Base-by-base conservation (phyloP, 1,284 basidiomycete genomes). In the Puccinia polysora region DNA sequence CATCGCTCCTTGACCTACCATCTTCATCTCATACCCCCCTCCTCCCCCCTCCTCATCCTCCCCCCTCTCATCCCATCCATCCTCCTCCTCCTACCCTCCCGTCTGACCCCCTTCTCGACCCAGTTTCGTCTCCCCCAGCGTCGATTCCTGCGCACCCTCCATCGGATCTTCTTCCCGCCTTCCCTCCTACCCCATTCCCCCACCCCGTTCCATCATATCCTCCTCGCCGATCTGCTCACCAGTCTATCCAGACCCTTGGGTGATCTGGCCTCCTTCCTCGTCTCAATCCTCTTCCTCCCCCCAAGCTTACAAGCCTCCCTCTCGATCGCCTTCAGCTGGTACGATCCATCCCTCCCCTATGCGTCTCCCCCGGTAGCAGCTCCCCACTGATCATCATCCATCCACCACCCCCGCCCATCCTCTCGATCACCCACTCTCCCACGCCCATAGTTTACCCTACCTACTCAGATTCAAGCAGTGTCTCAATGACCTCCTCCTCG, bases 181-280 rank as follows among this genome's bases (percentile, higher is more conserved):
- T 43, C 7, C 2, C n/a, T 18, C 3, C 28, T 20, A 20, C 28
- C 18, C 0, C 12, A 53, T n/a, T 36, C 23, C 4, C 47, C n/a
- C 36, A 65, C 64, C 23, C 32, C 88, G 78, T 98, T 99, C 80
- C 87, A 88, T 50, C 94, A 98, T 78, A 87, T 99, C 56, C 86
- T 98, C 56, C 86, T 96, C 72, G 94, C 95, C 69, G 96, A 99
- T 84, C 86, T 97, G 74, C 85, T 96, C 77, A 98, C 96, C 0
- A 96, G 91, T 0, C 96, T 91, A 77, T 93, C 96, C 50, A 97
- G 97, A 81, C 93, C 98, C 32, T 83, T 97, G 43, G 96, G 93
- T 18, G 95, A 98, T 95, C 59, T 97, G 90, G 89, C 82, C 97
- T 28, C 91, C 90, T 0, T 77, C 88, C 2, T 88, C 85, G 23